Percentiles rank a stretch among this genome's conserved stretches.
phyloP scores from a whole-genome alignment of 2,329 filamentous ascomycete genomes.

The Penicillium sp. region DNA sequence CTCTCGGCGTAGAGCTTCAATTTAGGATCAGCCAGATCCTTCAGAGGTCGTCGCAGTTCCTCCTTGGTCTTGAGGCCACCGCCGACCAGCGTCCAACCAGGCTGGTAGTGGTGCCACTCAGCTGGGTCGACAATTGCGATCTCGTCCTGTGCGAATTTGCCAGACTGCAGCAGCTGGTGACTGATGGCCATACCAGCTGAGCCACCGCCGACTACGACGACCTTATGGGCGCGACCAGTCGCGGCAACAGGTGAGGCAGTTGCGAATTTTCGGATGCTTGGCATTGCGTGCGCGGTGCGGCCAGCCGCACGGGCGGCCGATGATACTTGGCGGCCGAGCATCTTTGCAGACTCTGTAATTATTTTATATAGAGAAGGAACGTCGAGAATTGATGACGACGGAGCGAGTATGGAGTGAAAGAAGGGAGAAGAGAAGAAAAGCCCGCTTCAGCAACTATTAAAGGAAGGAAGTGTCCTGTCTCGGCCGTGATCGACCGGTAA shows the following conservation, averaged over 20 bases:
- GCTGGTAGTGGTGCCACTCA: slow-evolving; percentile 68
- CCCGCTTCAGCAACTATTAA: background rate
- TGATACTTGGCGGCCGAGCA: slow-evolving; percentile 34
- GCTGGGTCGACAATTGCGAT: slow-evolving; percentile 68
- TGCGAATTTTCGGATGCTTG: slow-evolving; percentile 27
- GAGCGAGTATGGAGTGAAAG: background rate
- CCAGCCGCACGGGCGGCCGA: slow-evolving; percentile 29
- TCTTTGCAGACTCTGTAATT: slow-evolving; percentile 15
- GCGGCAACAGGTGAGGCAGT: slow-evolving; percentile 42
- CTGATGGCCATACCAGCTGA: slow-evolving; percentile 67
- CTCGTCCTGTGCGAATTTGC: slow-evolving; percentile 61
- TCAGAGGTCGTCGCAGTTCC: slow-evolving; percentile 57
- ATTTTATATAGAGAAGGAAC: background rate
- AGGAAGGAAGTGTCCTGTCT: slow-evolving; percentile 15
- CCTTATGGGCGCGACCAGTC: slow-evolving; percentile 57
- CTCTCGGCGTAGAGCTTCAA: slow-evolving; percentile 62
- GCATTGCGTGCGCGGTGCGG: slow-evolving; percentile 21
- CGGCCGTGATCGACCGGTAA: slow-evolving; percentile 22
- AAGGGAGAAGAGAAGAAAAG: background rate
- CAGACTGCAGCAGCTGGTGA: slow-evolving; percentile 67
- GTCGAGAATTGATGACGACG: background rate
- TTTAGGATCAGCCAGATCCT: slow-evolving; percentile 60
- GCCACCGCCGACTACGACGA: slow-evolving; percentile 70
- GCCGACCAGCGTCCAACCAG: slow-evolving; percentile 71
- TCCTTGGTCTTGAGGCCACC: slow-evolving; percentile 67